A percentile compares a stretch with the other conserved stretches of the same genome.
Evolutionary conservation across 2,329 filamentous ascomycete genomes (phyloP).

Genomic region (Cercospora beticola): DNA sequence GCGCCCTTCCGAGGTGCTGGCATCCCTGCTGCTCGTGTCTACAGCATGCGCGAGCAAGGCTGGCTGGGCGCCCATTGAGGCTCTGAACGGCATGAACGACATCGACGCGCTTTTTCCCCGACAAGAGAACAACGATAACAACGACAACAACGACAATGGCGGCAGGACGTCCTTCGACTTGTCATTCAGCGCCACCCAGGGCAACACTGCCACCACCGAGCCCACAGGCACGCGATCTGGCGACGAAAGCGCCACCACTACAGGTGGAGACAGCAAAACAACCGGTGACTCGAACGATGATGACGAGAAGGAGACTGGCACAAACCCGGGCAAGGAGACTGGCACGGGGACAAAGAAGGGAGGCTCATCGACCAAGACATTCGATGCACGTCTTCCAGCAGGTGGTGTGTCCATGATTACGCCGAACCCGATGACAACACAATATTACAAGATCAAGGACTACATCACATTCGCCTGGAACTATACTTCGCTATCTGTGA

Average conservation of each 20-base stretch:
- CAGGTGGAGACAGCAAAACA: slow-evolving; percentile 23
- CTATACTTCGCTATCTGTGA: slow-evolving; percentile 62
- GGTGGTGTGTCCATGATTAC: slow-evolving; percentile 64
- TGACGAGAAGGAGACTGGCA: slow-evolving; percentile 21
- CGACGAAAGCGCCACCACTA: slow-evolving; percentile 21
- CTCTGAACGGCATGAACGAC: slow-evolving; percentile 28
- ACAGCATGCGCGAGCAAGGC: slow-evolving; percentile 34
- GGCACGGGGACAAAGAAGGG: slow-evolving; percentile 24
- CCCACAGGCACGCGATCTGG: slow-evolving; percentile 22
- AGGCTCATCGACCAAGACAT: slow-evolving; percentile 40
- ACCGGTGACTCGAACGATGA: slow-evolving; percentile 18
- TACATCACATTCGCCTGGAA: slow-evolving; percentile 67
- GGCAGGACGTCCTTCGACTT: slow-evolving; percentile 26
- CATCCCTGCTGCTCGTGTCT: slow-evolving; percentile 35
- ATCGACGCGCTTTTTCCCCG: slow-evolving; percentile 31
- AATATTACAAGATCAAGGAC: slow-evolving; percentile 65
- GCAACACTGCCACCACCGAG: slow-evolving; percentile 32
- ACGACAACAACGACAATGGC: neutral
- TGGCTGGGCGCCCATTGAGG: slow-evolving; percentile 30
- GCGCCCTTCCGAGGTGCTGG: slow-evolving; percentile 37
- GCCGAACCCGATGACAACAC: slow-evolving; percentile 51
- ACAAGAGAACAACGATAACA: slow-evolving; percentile 23
- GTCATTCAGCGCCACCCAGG: slow-evolving; percentile 25
- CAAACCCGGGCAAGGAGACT: slow-evolving; percentile 26
- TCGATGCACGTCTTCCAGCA: slow-evolving; percentile 55